phyloP scores from a whole-genome alignment of 345 rosid species.

The rapeseed (Brassica napus) region Da-Ae NC_063436.1:8291001-8291500 shows the following conservation, averaged over 20 bases:
- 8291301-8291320: slow-evolving; percentile 84
- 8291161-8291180: slow-evolving; percentile 45
- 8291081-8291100: slow-evolving; percentile 3
- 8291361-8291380: neutral
- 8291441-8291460: slow-evolving; percentile 94
- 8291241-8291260: neutral
- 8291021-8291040: slow-evolving; percentile 62
- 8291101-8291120: slow-evolving; percentile 10
- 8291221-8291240: slow-evolving; percentile 14
- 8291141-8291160: slow-evolving; percentile 52
- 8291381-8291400: neutral
- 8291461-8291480: slow-evolving; percentile 91
- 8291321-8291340: slow-evolving; percentile 85
- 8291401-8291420: slow-evolving; percentile 54
- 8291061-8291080: neutral
- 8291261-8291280: slow-evolving; percentile 44
- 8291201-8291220: neutral
- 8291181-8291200: slow-evolving; percentile 61
- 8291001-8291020: slow-evolving; percentile 49
- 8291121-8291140: neutral
- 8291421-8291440: slow-evolving; percentile 88
- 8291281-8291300: slow-evolving; percentile 76
- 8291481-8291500: slow-evolving; percentile 92
- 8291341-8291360: slow-evolving; percentile 54
- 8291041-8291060: slow-evolving; percentile 52